Percentiles rank a stretch among this genome's conserved stretches.
These are phyloP conservation scores for Aureobasidium pullulans DNA, from an alignment of 2,329 filamentous ascomycete species.

Conservation along the genomic window DNA sequence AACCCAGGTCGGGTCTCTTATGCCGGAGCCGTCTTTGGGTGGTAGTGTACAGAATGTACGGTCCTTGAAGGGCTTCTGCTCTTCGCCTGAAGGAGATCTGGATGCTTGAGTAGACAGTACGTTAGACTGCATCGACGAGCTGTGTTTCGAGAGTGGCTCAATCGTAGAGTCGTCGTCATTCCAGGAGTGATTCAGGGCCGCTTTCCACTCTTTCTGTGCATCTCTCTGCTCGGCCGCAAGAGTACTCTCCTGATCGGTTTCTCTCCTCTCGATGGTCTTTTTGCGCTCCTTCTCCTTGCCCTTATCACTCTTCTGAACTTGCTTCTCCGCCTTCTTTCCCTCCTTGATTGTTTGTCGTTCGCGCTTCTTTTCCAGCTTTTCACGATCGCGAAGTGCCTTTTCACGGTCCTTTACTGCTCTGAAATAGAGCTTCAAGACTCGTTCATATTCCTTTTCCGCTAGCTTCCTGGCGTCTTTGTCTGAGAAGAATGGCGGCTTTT, in stretches of 20 bases:
- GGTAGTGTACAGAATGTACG: conserved; percentile 75
- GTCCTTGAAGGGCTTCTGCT: conserved; percentile 41
- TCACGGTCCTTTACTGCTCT: conserved; percentile 60
- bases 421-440: conserved; percentile 57
- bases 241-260: background rate
- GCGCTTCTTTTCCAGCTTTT: conserved; percentile 48
- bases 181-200: conserved; percentile 1
- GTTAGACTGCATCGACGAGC: conserved; percentile 3
- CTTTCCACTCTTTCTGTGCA: conserved; percentile 12
- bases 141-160: background rate
- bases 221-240: conserved; percentile 3
- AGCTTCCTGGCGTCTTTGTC: conserved; percentile 61
- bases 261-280: conserved; percentile 3
- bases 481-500: conserved; percentile 52
- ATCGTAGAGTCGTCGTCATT: conserved; percentile 10
- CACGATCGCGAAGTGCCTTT: conserved; percentile 55
- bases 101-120: background rate
- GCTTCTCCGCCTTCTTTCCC: conserved; percentile 29
- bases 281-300: conserved; percentile 24
- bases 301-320: conserved; percentile 27
- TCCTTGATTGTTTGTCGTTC: conserved; percentile 21
- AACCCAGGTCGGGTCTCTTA: conserved; percentile 65
- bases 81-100: background rate
- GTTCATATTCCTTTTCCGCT: conserved; percentile 61
- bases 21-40: conserved; percentile 48